Evolutionary conservation across 148 eudicot genomes (phyloP), one percentile per base, ranked within the genome.

Genomic region (Fagopyrum tataricum): DNA sequence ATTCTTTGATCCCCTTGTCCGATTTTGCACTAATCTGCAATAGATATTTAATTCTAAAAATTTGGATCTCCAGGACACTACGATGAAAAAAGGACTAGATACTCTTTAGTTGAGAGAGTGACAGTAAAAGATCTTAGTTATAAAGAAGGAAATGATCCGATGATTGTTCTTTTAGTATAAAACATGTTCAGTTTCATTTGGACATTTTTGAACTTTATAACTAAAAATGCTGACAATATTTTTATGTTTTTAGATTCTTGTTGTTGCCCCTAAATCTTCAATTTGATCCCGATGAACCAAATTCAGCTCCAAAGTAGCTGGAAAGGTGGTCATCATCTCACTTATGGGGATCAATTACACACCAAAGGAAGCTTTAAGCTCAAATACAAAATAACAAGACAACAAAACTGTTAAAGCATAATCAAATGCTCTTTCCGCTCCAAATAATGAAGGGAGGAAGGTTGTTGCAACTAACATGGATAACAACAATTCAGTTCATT

Each of bases 221-320:
- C 5, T 64, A 43, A 64, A 43, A 12, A 31, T 64, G 69, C 20
- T 64, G 69, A 31, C 64, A 58, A 58, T 20, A 21, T 13, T 58
- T 23, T 62, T 64, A 20, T 37, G 5, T 56, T 64, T 37, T 82
- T 75, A 88, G 92, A 89, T 88, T 74, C 83, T 82, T 44, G 76
- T 76, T 70, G 9, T 79, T 81, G 81, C 85, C 86, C 76, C 79
- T 88, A 67, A 82, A 80, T 75, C 78, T 88, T 74, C 87, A 81
- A 74, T 88, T 84, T 74, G 92, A 82, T 79, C 58, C 44, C 8
- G 69, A 74, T 68, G 89, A 88, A 70, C 85, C 86, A 49, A 88
- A 88, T 84, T 86, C 92, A 47, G 82, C 79, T 43, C 68, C 78
- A 76, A 84, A 76, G 74, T 88, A 89, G 92, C 84, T 86, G 43